Evolutionary conservation across 2,329 filamentous ascomycete species (phyloP).

Genomic region (Basipetospora chlamydospora): DNA sequence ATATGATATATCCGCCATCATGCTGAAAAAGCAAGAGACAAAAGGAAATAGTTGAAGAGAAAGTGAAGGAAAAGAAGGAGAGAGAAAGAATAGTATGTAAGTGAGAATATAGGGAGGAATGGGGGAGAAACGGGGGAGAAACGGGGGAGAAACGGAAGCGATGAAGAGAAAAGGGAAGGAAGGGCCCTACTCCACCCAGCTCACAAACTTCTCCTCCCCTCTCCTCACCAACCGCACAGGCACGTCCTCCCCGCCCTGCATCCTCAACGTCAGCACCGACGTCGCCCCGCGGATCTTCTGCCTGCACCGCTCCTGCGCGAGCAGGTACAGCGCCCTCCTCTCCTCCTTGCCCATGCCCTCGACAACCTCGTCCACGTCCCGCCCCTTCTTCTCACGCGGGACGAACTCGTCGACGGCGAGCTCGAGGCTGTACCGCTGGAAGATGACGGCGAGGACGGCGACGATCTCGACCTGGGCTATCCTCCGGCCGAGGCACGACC

Average conservation of each 20-base stretch:
- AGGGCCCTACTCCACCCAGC: slow-evolving; percentile 4
- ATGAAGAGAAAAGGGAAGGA: no score
- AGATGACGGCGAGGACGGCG: slow-evolving; percentile 37
- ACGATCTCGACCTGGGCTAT: slow-evolving; percentile 47
- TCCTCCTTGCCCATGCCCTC: slow-evolving; percentile 29
- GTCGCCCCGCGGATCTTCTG: slow-evolving; percentile 38
- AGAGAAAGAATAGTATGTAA: no score
- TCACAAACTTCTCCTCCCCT: slow-evolving; percentile 51
- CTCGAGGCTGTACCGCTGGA: slow-evolving; percentile 51
- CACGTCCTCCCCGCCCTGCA: slow-evolving; percentile 44
- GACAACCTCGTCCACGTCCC: slow-evolving; percentile 33
- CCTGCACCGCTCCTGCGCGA: slow-evolving; percentile 41
- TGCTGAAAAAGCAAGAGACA: no score
- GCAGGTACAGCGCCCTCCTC: slow-evolving; percentile 40
- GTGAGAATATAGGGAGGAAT: no score
- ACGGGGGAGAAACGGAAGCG: slow-evolving; percentile 6
- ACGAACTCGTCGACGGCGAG: slow-evolving; percentile 48
- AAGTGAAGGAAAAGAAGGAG: no score
- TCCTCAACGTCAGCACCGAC: slow-evolving; percentile 57
- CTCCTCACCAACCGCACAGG: slow-evolving; percentile 54
- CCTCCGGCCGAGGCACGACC: slow-evolving; percentile 42
- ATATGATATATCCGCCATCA: no score
- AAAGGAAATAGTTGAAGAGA: no score
- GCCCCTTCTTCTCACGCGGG: no score
- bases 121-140: no score